phyloP scores from a whole-genome alignment of 345 rosid genomes.

The Gossypium bickii region DNA sequence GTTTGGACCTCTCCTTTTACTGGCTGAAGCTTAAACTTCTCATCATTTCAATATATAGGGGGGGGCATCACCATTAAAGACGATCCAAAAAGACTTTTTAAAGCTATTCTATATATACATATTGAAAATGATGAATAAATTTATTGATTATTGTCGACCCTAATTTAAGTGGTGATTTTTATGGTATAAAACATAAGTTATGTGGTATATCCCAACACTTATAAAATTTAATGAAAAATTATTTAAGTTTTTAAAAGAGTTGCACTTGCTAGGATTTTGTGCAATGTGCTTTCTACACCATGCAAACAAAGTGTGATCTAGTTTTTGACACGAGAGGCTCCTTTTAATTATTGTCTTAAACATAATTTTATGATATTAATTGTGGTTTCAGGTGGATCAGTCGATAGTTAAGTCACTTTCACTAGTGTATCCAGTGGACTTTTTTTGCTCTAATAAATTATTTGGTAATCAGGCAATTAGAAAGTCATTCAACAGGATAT shows the following conservation, averaged over 20 bases:
- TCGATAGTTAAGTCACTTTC: neutral
- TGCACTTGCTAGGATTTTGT: neutral
- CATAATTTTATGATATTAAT: neutral
- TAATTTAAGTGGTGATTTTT: too few relatives aligned
- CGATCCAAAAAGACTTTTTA: too few relatives aligned
- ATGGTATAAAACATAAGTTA: too few relatives aligned
- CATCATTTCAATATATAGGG: neutral
- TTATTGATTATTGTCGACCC: too few relatives aligned
- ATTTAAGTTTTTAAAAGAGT: neutral
- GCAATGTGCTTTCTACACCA: neutral
- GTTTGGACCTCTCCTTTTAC: neutral
- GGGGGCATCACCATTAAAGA: neutral
- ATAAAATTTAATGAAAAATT: neutral
- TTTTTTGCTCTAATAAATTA: neutral
- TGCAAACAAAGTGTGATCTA: constrained; percentile 9
- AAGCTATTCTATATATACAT: too few relatives aligned
- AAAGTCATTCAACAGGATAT: neutral
- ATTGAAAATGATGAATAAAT: too few relatives aligned
- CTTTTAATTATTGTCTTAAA: neutral
- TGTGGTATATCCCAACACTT: too few relatives aligned
- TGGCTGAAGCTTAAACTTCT: neutral
- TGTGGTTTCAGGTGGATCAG: neutral
- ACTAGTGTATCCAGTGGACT: neutral
- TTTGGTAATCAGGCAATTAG: neutral
- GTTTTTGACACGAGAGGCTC: neutral